phyloP scores from a whole-genome alignment of 129 eudicot species.

The Tagetes erecta region DNA sequence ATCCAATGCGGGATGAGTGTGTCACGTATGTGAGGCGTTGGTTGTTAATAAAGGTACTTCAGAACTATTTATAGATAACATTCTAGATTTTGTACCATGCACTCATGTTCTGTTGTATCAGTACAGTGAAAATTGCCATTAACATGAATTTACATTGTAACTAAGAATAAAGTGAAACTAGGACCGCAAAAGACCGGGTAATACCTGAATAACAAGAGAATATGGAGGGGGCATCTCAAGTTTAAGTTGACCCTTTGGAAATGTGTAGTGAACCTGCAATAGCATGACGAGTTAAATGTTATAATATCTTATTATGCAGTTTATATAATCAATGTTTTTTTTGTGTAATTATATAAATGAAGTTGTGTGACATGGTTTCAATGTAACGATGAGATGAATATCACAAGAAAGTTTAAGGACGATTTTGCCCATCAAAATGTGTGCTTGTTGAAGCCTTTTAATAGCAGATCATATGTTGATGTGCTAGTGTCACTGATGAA shows the following conservation, averaged over 20 bases:
- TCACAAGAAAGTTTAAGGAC: neutral
- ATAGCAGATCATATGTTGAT: neutral
- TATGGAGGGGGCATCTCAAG: conserved; percentile 87
- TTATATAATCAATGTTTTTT: neutral
- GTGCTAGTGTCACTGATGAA: conserved; percentile 12
- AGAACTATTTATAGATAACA: no score
- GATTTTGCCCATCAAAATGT: neutral
- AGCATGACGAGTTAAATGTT: conserved; percentile 5
- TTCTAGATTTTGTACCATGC: neutral
- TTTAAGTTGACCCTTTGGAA: conserved; percentile 48
- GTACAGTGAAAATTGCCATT: no score
- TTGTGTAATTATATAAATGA: neutral
- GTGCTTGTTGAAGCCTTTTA: conserved; percentile 3
- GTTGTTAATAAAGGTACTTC: no score
- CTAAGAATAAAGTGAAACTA: neutral
- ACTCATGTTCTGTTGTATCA: neutral
- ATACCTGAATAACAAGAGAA: conserved; percentile 85
- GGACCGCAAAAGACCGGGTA: neutral
- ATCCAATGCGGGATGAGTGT: no score
- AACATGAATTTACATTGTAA: neutral
- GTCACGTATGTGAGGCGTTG: no score
- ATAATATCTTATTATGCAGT: neutral
- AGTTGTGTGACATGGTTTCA: neutral
- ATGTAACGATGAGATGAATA: neutral
- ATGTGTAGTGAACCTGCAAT: conserved; percentile 76